Conservation (phyloP, 2,329 filamentous ascomycete genomes). For the Aspergillus vadensis region DNA sequence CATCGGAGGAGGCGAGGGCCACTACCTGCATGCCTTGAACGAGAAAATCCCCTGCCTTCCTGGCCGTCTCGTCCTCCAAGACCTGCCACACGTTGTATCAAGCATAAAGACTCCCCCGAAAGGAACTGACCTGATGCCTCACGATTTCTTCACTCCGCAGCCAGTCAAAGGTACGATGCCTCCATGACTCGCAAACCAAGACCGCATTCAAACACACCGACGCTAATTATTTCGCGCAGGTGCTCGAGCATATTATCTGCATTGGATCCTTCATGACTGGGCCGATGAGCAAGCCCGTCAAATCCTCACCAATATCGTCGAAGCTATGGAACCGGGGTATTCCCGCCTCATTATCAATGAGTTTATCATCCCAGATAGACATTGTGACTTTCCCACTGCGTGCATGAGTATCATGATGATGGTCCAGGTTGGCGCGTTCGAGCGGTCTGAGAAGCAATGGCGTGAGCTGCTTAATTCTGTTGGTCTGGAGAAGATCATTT, state of each 20-base stretch:
- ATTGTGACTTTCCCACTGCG: constrained; percentile 14
- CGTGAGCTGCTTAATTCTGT: constrained; percentile 19
- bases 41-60: constrained; percentile 12
- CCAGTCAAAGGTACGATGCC: constrained; percentile 20
- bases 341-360: constrained; percentile 33
- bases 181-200: too few species aligned
- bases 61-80: constrained; percentile 25
- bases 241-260: constrained; percentile 28
- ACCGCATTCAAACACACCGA: background rate
- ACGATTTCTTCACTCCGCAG: constrained; percentile 28
- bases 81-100: constrained; percentile 20
- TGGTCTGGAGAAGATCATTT: constrained; percentile 14
- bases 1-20: constrained; percentile 27
- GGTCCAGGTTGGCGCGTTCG: constrained; percentile 19
- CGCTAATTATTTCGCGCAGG: background rate
- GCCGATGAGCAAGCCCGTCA: constrained; percentile 17
- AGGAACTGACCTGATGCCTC: constrained; percentile 13
- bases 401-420: constrained; percentile 22
- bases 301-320: constrained; percentile 22
- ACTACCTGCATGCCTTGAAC: constrained; percentile 23
- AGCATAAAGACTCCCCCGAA: constrained; percentile 5
- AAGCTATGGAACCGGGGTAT: constrained; percentile 26
- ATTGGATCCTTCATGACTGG: constrained; percentile 29
- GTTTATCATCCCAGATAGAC: constrained; percentile 25
- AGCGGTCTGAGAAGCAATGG: constrained; percentile 28